Evolutionary conservation across 768 basidiomycete species (phyloP).

Genomic region (Phanerochaete carnosa): DNA sequence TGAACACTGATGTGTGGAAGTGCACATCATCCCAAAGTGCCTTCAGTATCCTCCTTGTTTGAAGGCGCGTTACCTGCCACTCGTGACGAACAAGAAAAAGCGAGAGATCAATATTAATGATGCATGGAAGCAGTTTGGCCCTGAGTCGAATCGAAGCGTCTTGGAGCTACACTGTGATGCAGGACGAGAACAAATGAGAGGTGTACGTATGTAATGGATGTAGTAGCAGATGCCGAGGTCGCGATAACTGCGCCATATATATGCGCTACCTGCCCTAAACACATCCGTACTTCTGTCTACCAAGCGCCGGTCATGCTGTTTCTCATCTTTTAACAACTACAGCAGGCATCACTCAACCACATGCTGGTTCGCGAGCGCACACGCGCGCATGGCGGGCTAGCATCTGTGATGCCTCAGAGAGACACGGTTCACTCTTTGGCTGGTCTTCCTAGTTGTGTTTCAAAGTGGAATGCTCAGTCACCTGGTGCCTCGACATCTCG

Average conservation of each 20-base stretch:
- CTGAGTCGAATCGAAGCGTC: too few species aligned
- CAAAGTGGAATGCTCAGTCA: slow-evolving; percentile 16
- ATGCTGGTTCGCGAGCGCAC: slow-evolving; percentile 12
- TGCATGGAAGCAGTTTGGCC: too few species aligned
- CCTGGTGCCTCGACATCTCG: slow-evolving; percentile 13
- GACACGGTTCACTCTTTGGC: slow-evolving; percentile 17
- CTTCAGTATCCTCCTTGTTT: too few species aligned
- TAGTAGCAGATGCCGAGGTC: slow-evolving; percentile 47
- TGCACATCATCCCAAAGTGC: too few species aligned
- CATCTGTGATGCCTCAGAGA: slow-evolving; percentile 17
- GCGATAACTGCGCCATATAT: background rate
- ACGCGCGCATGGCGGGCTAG: slow-evolving; percentile 6
- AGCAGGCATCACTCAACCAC: slow-evolving; percentile 15
- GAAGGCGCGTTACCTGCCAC: too few species aligned
- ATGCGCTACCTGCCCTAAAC: slow-evolving; percentile 4
- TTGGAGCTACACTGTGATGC: too few species aligned
- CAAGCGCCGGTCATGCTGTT: background rate
- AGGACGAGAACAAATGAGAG: too few species aligned
- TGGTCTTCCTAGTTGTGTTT: slow-evolving; percentile 13
- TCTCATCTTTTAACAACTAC: slow-evolving; percentile 20
- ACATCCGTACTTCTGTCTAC: background rate
- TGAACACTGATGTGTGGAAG: too few species aligned
- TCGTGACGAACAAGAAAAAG: too few species aligned
- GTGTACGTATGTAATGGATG: too few species aligned
- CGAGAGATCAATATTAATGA: too few species aligned